Evolutionary conservation across 371 early-diverging fungal genomes (phyloP), one percentile per base, ranked within the genome.

Genomic region (Batrachochytrium dendrobatidis): DNA sequence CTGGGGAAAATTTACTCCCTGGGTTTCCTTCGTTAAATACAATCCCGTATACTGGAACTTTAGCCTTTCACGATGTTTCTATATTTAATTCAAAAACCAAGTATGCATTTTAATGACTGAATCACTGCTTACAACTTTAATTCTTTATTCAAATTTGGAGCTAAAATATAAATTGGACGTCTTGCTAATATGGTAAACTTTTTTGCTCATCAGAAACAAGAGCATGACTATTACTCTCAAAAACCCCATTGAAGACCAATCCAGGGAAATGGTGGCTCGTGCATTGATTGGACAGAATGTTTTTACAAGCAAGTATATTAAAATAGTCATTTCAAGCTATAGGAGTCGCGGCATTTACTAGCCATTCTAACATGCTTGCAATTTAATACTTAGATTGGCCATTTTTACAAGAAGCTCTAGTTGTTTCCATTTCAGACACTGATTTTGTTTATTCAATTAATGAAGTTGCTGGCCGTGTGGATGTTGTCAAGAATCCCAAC

Each of bases 1-100:
- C 84, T 22, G 93, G 95, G 10, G 78, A 75, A 17, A 64, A 76
- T 39, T 65, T 84, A 28, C 70, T 86, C n/a, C 83, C 95, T 17
- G 98, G 98, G 10, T 97, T 97, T 70, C 98, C 98, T 22, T 80
- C 91, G 0, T 66, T 97, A 48, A 66, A 88, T 43, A 88, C 92
- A 0, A 70, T 91, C n/a, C 79, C 83, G 28, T 81, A 88, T 69
- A 77, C 75, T 0, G 83, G 80, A 18, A 72, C 75, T 33, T 70
- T 94, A 20, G 85, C 75, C 6, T 82, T 76, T 60, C 89, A 90
- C 62, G 80, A 84, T 29, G 90, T 95, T 15, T 80, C 83, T 53
- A 92, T 95, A 3, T 96, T 95, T 77, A 84, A 90, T 48, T 73
- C 73, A 28, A 87, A 91, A 43, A 88, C 88, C 70, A 71, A 67